Percentiles rank a stretch among this genome's conserved stretches.
Conservation (phyloP, 345 rosid genomes). For the Camelina hispida region DNA sequence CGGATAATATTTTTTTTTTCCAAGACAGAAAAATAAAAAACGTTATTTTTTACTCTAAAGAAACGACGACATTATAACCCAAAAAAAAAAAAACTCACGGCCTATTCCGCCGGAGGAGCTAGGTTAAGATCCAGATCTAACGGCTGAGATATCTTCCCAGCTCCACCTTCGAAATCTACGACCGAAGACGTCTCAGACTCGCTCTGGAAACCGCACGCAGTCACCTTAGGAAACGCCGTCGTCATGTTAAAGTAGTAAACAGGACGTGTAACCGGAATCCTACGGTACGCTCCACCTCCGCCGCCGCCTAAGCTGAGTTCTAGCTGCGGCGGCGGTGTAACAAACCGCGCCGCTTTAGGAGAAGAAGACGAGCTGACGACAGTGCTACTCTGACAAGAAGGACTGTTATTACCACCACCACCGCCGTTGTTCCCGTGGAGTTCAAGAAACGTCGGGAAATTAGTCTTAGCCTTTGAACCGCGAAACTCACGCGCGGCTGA, state of each 20-base stretch:
- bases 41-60: conserved; percentile 2
- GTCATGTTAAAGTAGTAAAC: conserved; percentile 45
- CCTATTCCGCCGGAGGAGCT: conserved; percentile 64
- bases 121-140: conserved; percentile 65
- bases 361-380: conserved; percentile 59
- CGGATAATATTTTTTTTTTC: conserved; percentile 12
- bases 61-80: not conserved
- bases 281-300: conserved; percentile 7
- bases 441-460: conserved; percentile 55
- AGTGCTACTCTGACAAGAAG: conserved; percentile 82
- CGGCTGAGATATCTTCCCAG: conserved; percentile 37
- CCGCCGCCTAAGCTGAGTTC: conserved; percentile 55
- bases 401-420: conserved; percentile 36
- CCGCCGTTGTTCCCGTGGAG: conserved; percentile 9
- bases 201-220: conserved; percentile 49
- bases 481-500: conserved; percentile 76
- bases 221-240: conserved; percentile 10
- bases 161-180: conserved; percentile 51
- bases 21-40: not conserved
- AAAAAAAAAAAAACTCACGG: conserved; percentile 37
- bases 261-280: conserved; percentile 42
- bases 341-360: conserved; percentile 52
- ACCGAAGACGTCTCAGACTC: conserved; percentile 68
- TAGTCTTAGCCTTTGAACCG: conserved; percentile 83
- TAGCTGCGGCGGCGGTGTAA: conserved; percentile 46